Conservation (phyloP, 148 eudicot species). For the Rhododendron kiyosumense region DNA sequence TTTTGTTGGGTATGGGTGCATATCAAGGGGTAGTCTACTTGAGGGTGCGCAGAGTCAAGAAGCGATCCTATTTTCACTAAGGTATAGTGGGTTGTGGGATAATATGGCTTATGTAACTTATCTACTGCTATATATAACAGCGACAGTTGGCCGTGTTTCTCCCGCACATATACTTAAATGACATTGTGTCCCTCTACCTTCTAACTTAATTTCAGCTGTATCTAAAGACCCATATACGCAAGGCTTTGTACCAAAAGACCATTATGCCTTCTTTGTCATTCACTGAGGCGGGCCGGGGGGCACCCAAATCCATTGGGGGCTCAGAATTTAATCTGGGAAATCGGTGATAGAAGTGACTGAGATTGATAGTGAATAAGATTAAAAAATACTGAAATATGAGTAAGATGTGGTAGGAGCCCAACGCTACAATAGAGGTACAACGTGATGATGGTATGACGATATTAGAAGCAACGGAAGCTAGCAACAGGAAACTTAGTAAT, state of each 20-base stretch:
- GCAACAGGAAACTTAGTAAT: not conserved
- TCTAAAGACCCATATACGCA: not conserved
- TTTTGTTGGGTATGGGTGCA: too few species aligned
- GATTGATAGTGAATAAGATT: not conserved
- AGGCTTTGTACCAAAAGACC: not conserved
- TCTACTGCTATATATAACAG: not conserved
- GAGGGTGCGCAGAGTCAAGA: not conserved
- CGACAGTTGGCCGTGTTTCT: not conserved
- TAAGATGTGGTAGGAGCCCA: not conserved
- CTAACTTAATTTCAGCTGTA: not conserved
- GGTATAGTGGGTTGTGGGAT: not conserved
- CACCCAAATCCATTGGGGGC: not conserved
- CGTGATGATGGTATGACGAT: not conserved
- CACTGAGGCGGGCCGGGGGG: not conserved
- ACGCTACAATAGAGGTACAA: not conserved
- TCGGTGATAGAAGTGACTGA: not conserved
- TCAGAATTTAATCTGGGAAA: not conserved
- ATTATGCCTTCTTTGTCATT: not conserved
- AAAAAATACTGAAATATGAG: not conserved
- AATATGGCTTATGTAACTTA: not conserved
- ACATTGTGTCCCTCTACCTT: not conserved
- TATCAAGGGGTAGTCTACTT: not conserved
- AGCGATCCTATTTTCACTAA: not conserved
- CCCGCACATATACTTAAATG: not conserved
- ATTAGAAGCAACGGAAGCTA: not conserved